Conservation (phyloP, 371 early-diverging fungal genomes). For the Circinella umbellata region DNA sequence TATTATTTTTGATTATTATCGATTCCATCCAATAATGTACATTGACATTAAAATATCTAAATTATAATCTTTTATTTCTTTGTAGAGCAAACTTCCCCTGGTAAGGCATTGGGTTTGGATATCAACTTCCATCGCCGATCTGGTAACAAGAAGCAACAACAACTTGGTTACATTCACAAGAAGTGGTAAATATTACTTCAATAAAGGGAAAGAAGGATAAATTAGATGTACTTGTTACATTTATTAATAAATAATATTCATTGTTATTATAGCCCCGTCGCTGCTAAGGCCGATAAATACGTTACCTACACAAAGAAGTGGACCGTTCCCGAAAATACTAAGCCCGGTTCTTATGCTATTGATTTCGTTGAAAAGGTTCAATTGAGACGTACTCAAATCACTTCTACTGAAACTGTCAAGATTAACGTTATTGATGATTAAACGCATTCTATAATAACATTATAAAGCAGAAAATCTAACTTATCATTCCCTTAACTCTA, state of each 20-base stretch:
- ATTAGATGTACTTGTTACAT: background rate
- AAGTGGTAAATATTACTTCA: slow-evolving; percentile 33
- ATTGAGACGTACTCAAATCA: slow-evolving; percentile 39
- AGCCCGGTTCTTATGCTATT: slow-evolving; percentile 61
- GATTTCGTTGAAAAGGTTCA: slow-evolving; percentile 45
- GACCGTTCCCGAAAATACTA: slow-evolving; percentile 54
- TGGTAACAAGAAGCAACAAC: slow-evolving; percentile 45
- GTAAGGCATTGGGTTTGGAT: slow-evolving; percentile 40
- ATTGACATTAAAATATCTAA: too few relatives aligned
- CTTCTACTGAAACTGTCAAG: slow-evolving; percentile 45
- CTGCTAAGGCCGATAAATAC: slow-evolving; percentile 35
- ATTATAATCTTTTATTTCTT: background rate
- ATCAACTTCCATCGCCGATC: slow-evolving; percentile 48
- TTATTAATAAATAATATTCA: too few relatives aligned
- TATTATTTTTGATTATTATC: background rate
- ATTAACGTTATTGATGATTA: slow-evolving; percentile 42
- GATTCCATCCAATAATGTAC: too few relatives aligned
- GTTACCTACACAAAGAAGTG: slow-evolving; percentile 48
- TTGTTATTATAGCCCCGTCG: slow-evolving; percentile 32
- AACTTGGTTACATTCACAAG: slow-evolving; percentile 35
- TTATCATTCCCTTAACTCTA: background rate
- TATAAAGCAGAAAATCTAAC: too few relatives aligned
- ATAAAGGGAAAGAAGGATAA: background rate
- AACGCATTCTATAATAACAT: background rate
- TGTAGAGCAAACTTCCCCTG: slow-evolving; percentile 37